Percentiles rank a stretch among this genome's conserved stretches.
These are phyloP conservation scores for Lentinula edodes DNA, from an alignment of 768 basidiomycete species.

Conservation along the genomic window DNA sequence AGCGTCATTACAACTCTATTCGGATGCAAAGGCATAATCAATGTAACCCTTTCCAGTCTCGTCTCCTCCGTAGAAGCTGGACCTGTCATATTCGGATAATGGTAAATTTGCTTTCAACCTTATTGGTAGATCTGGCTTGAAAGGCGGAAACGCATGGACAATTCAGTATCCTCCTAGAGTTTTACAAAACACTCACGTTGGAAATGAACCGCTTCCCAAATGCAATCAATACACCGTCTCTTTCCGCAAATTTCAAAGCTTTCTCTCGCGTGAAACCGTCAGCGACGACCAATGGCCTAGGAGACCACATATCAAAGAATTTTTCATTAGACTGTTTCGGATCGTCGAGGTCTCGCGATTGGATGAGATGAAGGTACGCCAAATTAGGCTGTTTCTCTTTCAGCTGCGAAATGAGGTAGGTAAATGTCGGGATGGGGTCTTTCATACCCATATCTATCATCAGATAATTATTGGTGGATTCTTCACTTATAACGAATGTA, in stretches of 20 bases:
- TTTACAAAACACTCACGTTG: slow-evolving; percentile 16
- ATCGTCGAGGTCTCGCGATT: slow-evolving; percentile 19
- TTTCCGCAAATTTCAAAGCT: slow-evolving; percentile 22
- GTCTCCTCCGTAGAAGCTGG: slow-evolving; percentile 20
- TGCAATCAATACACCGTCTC: slow-evolving; percentile 19
- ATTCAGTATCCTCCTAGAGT: not conserved
- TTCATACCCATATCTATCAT: slow-evolving; percentile 31
- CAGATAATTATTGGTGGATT: too few relatives aligned
- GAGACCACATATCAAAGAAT: slow-evolving; percentile 25
- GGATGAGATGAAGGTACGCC: slow-evolving; percentile 40
- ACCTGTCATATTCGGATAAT: slow-evolving; percentile 14
- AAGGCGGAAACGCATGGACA: not conserved
- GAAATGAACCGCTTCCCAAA: slow-evolving; percentile 31
- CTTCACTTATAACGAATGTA: too few relatives aligned
- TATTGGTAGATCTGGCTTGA: slow-evolving; percentile 22
- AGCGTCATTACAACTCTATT: not conserved
- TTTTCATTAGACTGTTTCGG: slow-evolving; percentile 19
- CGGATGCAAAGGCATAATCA: slow-evolving; percentile 21
- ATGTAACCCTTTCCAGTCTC: slow-evolving; percentile 22
- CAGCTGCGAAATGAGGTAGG: slow-evolving; percentile 34
- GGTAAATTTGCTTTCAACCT: slow-evolving; percentile 18
- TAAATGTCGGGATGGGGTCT: slow-evolving; percentile 39
- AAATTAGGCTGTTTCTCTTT: slow-evolving; percentile 28
- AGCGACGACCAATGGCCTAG: slow-evolving; percentile 21
- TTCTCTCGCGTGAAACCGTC: slow-evolving; percentile 25